phyloP scores from a whole-genome alignment of 129 eudicot genomes.

The Flaveria linearis region DNA sequence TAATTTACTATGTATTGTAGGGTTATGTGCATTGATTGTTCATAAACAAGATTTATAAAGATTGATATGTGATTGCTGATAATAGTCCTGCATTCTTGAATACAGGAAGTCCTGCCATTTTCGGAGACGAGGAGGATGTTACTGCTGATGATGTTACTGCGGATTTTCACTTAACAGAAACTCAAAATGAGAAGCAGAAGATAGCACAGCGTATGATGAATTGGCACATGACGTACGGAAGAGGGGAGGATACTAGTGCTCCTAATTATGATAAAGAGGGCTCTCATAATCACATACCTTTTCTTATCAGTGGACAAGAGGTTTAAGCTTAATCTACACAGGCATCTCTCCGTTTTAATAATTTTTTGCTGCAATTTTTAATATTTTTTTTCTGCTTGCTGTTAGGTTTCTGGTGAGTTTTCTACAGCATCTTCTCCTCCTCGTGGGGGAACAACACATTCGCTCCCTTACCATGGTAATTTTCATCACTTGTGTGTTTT shows the following conservation, averaged over 20 bases:
- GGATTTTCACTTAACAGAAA: constrained; percentile 48
- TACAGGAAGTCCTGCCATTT: constrained; percentile 77
- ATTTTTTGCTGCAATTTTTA: not conserved
- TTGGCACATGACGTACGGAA: constrained; percentile 83
- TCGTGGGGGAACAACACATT: constrained; percentile 66
- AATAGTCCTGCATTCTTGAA: not conserved
- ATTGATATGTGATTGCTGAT: not conserved
- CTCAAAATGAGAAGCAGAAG: constrained; percentile 70
- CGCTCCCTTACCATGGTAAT: constrained; percentile 51
- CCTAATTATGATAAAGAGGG: constrained; percentile 89
- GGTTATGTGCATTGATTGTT: constrained; percentile 3
- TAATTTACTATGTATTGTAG: not conserved
- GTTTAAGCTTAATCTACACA: constrained; percentile 26
- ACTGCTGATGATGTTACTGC: constrained; percentile 46
- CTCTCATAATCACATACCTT: constrained; percentile 77
- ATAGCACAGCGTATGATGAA: constrained; percentile 69
- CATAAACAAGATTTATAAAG: not conserved
- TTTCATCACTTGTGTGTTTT: constrained; percentile 44
- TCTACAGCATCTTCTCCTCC: constrained; percentile 99
- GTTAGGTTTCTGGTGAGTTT: constrained; percentile 91
- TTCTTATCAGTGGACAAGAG: constrained; percentile 70
- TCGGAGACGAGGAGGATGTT: constrained; percentile 77
- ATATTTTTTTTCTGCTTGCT: not conserved
- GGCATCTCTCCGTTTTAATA: not conserved
- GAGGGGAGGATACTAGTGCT: constrained; percentile 56